Base-by-base conservation (phyloP, 2,329 filamentous ascomycete genomes). In the Daldinia sp. region DNA sequence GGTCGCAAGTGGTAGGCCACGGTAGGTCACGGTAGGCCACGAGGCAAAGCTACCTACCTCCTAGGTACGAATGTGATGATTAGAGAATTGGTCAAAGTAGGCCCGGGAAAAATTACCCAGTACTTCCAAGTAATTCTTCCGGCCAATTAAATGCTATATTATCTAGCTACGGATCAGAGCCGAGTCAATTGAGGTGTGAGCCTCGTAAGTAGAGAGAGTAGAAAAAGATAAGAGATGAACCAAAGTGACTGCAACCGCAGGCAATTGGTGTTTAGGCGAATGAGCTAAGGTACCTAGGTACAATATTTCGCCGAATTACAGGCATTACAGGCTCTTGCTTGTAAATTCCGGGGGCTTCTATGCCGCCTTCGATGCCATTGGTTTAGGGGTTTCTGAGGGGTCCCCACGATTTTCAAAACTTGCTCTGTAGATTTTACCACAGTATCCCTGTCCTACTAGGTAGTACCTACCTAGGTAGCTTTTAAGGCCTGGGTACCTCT, bases 271-370 rank as follows among this genome's bases (percentile, higher is more conserved):
- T 63, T 65, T 62, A 61, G 50, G 53, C 62, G 58, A 32, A 57
- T 49, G 17, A 55, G 32, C 32, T 35, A 45, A 25, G 34, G 34
- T 59, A 62, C 62, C 32, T 30, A 48, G 58, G 58, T 62, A 62
- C 59, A 63, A 63, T 59, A 65, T 65, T 65, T 59, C 30, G 59
- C 59, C 63, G 63, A 66, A 63, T 63, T 50, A 50, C 34, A 37
- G 7, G 34, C 4, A n/a, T 9, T 37, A 54, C 60, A 63, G 58
- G 63, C 30, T 30, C 50, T 30, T 53, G 27, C 43, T 13, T 27
- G 17, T 17, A 48, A 34, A 55, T 64, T 58, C 50, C 58, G 58
- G 62, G 57, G 58, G 27, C 32, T 30, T 29, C 49, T 64, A 57
- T 54, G 27, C 57, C 61, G 57, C 32, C 51, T 6, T 32, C 19